Conservation (phyloP, 179 eudicot genomes). For the Beta corolliflora region DNA sequence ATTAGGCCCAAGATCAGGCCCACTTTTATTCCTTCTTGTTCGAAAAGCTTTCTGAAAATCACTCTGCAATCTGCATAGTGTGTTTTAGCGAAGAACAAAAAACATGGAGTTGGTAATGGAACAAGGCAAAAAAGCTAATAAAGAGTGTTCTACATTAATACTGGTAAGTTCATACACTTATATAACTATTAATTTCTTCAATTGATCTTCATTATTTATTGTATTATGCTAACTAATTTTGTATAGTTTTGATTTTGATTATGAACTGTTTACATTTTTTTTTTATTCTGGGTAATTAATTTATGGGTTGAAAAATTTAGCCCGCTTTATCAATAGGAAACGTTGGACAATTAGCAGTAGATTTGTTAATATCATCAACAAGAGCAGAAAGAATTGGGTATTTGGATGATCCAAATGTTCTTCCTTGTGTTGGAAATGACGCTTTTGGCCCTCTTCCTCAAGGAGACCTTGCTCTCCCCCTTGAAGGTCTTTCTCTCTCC, state of each 20-base stretch:
- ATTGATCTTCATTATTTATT: background rate
- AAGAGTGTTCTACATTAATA: conserved; percentile 59
- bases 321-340: conserved; percentile 92
- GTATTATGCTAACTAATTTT: conserved; percentile 1
- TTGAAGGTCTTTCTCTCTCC: conserved; percentile 57
- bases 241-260: background rate
- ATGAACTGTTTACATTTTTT: background rate
- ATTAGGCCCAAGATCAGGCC: background rate
- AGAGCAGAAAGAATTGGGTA: conserved; percentile 66
- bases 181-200: background rate
- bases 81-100: background rate
- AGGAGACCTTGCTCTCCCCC: conserved; percentile 70
- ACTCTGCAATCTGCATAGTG: background rate
- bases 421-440: conserved; percentile 89
- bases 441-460: conserved; percentile 62
- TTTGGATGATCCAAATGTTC: conserved; percentile 72
- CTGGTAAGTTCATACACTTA: conserved; percentile 43
- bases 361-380: conserved; percentile 59
- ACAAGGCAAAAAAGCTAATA: conserved; percentile 48
- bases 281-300: background rate
- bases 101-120: conserved; percentile 65
- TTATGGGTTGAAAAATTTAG: conserved; percentile 25
- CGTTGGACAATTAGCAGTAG: conserved; percentile 79
- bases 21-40: conserved; percentile 15
- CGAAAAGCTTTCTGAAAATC: conserved; percentile 1